These are phyloP conservation scores for Letharia lupina DNA, from an alignment of 495 filamentous ascomycete genomes.

Conservation along the genomic window DNA sequence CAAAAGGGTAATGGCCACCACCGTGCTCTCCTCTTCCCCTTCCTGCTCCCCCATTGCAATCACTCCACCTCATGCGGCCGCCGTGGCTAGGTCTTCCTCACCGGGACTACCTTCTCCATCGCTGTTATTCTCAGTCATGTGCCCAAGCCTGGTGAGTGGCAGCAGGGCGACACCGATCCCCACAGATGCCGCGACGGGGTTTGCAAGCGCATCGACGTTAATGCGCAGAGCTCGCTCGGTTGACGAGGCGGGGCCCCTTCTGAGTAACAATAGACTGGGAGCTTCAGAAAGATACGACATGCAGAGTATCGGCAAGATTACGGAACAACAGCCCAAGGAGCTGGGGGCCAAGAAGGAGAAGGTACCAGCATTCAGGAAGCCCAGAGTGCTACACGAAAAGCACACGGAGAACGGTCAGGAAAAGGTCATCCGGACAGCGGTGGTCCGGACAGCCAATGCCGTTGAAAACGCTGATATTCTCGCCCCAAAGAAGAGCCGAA, in stretches of 20 bases:
- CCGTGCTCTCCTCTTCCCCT: conserved; percentile 40
- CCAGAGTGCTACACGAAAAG: not conserved
- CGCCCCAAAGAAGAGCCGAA: conserved; percentile 14
- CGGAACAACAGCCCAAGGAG: conserved; percentile 16
- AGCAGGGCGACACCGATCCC: conserved; percentile 32
- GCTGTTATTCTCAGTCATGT: conserved; percentile 31
- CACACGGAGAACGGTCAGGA: not conserved
- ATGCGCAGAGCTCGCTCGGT: conserved; percentile 20
- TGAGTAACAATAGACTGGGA: not conserved
- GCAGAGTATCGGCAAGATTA: not conserved
- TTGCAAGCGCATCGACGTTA: conserved; percentile 37
- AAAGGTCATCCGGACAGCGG: not conserved
- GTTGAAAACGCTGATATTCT: not conserved
- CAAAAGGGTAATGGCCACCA: conserved; percentile 27
- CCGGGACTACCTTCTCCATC: conserved; percentile 34
- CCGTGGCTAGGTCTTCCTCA: conserved; percentile 29
- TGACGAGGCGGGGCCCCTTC: not conserved
- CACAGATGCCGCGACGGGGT: conserved; percentile 27
- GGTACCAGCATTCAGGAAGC: conserved; percentile 3
- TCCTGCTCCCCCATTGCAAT: conserved; percentile 21
- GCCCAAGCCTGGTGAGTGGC: conserved; percentile 28
- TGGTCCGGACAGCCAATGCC: no score
- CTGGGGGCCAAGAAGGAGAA: not conserved
- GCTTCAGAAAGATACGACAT: not conserved
- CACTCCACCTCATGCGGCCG: conserved; percentile 16